Base-by-base conservation (phyloP, 768 basidiomycete genomes). In the Hygrocybe coccinea region DNA sequence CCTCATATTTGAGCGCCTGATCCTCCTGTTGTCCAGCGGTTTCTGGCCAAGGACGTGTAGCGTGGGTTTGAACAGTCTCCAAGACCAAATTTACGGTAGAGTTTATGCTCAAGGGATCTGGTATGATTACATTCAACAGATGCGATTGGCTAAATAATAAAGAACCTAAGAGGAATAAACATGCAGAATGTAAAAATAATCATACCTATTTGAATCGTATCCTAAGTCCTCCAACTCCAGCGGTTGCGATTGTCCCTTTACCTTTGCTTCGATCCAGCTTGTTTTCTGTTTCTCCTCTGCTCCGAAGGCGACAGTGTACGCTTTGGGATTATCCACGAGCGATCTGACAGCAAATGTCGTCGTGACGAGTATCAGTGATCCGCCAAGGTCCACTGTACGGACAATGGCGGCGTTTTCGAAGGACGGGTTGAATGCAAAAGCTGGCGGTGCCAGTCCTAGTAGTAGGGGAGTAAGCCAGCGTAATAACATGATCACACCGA, bases 351-450 rank as follows among this genome's bases (percentile, higher is more conserved):
- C 84, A 71, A 87, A 97, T 47, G 91, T 89, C 45, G 94, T 95
- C 52, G 85, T 89, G 76, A 94, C 83, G 74, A 88, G 86, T 54
- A 92, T 87, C 21, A 91, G 79, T 17, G 94, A 79, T 50, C 95
- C 95, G 35, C 88, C 92, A 21, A 97, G 87, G 63, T 97, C 95
- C 56, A 93, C 77, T 5, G 89, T 85, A 64, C 92, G 87, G 33
- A 94, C 89, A 58, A 98, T 80, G 59, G 87, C 90, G 19, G 88
- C 91, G 62, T 93, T 93, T 79, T 91, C 90, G 72, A 91, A 91
- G 1, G 84, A 79, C 63, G 75, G 74, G 58, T 70, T 67, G 15
- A 68, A 65, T 43, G 70, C 67, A 3, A 75, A 75, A 33, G 74
- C 69, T 33, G 71, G 66, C 22, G 74, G 65, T 24, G 75, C 67